These are phyloP conservation scores for Suillus sp. DNA, from an alignment of 768 basidiomycete genomes.

Conservation along the genomic window DNA sequence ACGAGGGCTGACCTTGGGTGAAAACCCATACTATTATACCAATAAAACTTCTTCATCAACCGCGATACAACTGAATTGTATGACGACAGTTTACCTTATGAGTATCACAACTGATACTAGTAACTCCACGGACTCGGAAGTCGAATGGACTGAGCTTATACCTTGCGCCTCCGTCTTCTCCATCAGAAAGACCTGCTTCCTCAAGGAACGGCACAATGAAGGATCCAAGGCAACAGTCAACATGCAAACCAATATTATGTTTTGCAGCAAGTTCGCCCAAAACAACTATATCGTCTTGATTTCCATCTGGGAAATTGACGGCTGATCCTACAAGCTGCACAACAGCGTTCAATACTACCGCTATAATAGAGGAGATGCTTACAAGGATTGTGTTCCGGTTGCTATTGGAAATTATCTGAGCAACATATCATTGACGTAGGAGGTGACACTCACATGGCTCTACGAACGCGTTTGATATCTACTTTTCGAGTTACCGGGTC, in stretches of 20 bases:
- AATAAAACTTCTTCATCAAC: neutral
- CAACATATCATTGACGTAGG: neutral
- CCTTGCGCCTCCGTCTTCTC: slow-evolving; percentile 46
- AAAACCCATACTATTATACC: slow-evolving; percentile 77
- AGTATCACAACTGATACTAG: slow-evolving; percentile 93
- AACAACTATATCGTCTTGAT: slow-evolving; percentile 82
- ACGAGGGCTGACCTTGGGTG: slow-evolving; percentile 71
- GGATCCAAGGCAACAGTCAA: slow-evolving; percentile 92
- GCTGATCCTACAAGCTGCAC: slow-evolving; percentile 80
- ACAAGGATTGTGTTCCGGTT: slow-evolving; percentile 91
- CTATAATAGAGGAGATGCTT: slow-evolving; percentile 9
- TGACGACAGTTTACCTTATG: slow-evolving; percentile 64
- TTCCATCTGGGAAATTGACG: slow-evolving; percentile 84
- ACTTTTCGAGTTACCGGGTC: slow-evolving; percentile 76
- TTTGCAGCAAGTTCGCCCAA: slow-evolving; percentile 74
- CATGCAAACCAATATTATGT: slow-evolving; percentile 85
- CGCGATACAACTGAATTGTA: neutral
- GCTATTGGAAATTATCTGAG: slow-evolving; percentile 39
- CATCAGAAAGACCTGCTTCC: slow-evolving; percentile 66
- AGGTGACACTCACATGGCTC: slow-evolving; percentile 74
- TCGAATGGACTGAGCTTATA: slow-evolving; percentile 77
- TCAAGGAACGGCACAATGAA: slow-evolving; percentile 95
- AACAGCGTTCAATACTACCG: slow-evolving; percentile 1
- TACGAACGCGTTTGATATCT: slow-evolving; percentile 70
- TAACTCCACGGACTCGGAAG: slow-evolving; percentile 89